phyloP scores from a whole-genome alignment of 306 rosid genomes.

The Pyrus pyrifolia region DNA sequence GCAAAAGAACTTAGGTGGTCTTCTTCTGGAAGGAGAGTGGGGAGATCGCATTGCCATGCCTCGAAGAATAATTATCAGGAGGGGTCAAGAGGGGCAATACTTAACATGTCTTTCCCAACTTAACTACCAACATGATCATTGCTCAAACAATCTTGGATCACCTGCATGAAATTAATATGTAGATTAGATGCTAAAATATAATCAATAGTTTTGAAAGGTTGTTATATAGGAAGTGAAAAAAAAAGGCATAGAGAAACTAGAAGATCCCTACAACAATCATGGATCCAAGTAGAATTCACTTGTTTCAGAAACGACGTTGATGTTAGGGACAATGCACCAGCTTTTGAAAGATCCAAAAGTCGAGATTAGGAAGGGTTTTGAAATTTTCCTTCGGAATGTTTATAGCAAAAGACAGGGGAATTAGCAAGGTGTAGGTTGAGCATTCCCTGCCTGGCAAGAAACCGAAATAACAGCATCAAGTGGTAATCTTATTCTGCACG shows the following conservation, averaged over 20 bases:
- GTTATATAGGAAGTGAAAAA: background rate
- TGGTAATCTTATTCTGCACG: background rate
- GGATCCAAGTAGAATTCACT: background rate
- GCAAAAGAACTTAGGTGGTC: constrained; percentile 32
- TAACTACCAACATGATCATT: constrained; percentile 24
- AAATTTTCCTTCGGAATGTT: background rate
- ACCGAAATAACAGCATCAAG: background rate
- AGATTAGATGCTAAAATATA: constrained; percentile 11
- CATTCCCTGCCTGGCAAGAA: background rate
- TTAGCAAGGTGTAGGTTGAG: background rate
- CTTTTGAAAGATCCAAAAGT: background rate
- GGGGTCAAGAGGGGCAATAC: constrained; percentile 1
- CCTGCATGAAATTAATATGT: constrained; percentile 32
- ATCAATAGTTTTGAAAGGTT: too few relatives aligned
- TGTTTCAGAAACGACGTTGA: background rate
- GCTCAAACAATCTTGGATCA: constrained; percentile 21
- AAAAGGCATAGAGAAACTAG: background rate
- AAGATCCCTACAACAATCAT: background rate
- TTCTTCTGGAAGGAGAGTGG: constrained; percentile 32
- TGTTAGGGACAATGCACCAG: background rate
- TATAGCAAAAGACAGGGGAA: background rate
- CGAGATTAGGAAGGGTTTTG: background rate
- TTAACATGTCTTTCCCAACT: constrained; percentile 29
- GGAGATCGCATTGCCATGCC: constrained; percentile 34
- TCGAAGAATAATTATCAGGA: constrained; percentile 15